Evolutionary conservation across 2,329 filamentous ascomycete species (phyloP).

Genomic region (Talaromyces funiculosus): DNA sequence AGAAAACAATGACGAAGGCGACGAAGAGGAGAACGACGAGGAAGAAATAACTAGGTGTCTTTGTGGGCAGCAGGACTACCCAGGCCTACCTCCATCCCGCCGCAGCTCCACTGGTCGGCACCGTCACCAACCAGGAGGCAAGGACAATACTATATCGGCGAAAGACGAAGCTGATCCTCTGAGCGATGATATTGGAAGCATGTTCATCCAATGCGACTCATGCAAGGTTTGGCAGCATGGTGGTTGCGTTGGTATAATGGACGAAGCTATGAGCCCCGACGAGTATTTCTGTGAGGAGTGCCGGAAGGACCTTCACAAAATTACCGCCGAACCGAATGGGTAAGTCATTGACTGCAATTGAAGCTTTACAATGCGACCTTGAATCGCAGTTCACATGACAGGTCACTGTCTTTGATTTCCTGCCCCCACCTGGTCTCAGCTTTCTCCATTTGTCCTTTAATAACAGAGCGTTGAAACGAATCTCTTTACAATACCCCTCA

Average conservation of each 20-base stretch:
- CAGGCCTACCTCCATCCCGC: conserved; percentile 63
- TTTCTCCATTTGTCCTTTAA: not conserved
- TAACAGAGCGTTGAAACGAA: not conserved
- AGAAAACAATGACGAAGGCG: conserved; percentile 52
- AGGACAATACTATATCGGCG: conserved; percentile 56
- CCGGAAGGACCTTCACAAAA: conserved; percentile 82
- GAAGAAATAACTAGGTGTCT: conserved; percentile 95
- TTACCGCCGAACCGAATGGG: conserved; percentile 77
- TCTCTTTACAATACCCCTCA: not conserved
- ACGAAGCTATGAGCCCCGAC: conserved; percentile 84
- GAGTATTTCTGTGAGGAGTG: conserved; percentile 98
- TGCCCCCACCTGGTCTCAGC: not conserved
- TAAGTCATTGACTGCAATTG: conserved; percentile 47
- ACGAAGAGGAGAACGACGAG: conserved; percentile 58
- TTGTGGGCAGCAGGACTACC: conserved; percentile 91
- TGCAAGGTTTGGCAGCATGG: conserved; percentile 99
- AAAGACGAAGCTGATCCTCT: conserved; percentile 56
- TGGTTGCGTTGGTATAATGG: conserved; percentile 94
- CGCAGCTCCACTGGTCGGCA: conserved; percentile 49
- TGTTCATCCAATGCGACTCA: conserved; percentile 96
- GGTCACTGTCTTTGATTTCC: not conserved
- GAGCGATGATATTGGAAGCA: conserved; percentile 80
- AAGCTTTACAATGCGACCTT: not conserved
- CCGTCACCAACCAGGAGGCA: conserved; percentile 48
- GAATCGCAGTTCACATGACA: not conserved